Evolutionary conservation across 805 yeast genomes (phyloP), one percentile per base, ranked within the genome.

Genomic region (Ogataea angusta): DNA sequence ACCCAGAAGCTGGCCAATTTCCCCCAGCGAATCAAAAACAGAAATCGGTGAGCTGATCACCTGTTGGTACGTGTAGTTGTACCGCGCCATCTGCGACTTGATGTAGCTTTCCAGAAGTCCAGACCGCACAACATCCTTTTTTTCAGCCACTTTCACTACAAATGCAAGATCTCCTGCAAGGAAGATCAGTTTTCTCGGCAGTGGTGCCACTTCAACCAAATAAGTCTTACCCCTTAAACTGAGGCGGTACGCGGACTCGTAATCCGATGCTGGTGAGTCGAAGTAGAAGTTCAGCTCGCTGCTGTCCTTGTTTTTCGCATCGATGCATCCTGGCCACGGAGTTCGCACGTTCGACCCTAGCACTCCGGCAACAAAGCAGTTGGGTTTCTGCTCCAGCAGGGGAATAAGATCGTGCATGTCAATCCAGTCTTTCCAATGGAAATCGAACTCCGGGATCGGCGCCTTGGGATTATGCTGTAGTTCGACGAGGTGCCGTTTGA

Each of bases 341-440:
- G 65, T 64, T 53, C 72, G 56, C 1, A 63, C 52, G 5, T 62
- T 62, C 12, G 70, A 58, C 32, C 71, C 72, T 10, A 67, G 44
- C 2, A 72, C 69, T 45, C 75, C 75, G 15, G 73, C 66, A 36
- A 72, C 56, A 33, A 62, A 60, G 54, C 78, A 73, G 38, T 55
- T 63, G 30, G 75, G 73, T 38, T 62, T 67, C 45, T 67, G 70
- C 25, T 53, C 57, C 5, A 66, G 39, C 22, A 67, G 43, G 0
- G 69, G 69, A 34, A 66, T 60, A 45, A 73, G 56, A 17, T 62
- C 59, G 6, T 69, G 64, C 60, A 75, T 60, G 43, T 75, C 79
- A 4, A 68, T 66, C 73, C 80, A 76, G 53, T 76, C 82, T 42
- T 64, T 66, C 82, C 81, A 76, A 48, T 75, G 75, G 57, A 76